These are phyloP conservation scores for Alternaria conjuncta DNA, from an alignment of 2,329 filamentous ascomycete genomes.

Conservation along the genomic window DNA sequence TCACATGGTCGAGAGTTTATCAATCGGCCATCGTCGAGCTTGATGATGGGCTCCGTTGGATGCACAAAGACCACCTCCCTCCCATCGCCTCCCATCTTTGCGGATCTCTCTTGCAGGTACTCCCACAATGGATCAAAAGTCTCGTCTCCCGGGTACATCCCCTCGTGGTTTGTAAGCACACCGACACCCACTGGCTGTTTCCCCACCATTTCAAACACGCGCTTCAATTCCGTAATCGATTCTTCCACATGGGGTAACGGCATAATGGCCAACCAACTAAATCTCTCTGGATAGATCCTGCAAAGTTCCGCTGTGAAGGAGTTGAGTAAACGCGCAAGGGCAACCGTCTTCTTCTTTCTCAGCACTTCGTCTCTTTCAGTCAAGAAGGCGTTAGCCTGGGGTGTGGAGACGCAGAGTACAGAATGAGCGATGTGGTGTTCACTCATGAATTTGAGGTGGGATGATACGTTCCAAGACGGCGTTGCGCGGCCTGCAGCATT, in stretches of 20 bases:
- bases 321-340: slow-evolving; percentile 46
- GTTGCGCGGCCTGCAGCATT: slow-evolving; percentile 43
- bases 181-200: slow-evolving; percentile 41
- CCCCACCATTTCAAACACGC: slow-evolving; percentile 34
- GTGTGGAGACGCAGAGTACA: slow-evolving; percentile 44
- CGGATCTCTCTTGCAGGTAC: slow-evolving; percentile 30
- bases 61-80: slow-evolving; percentile 45
- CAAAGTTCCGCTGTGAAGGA: slow-evolving; percentile 37
- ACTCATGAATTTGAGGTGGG: slow-evolving; percentile 44
- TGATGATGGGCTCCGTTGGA: slow-evolving; percentile 44
- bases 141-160: slow-evolving; percentile 40
- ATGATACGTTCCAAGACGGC: slow-evolving; percentile 36
- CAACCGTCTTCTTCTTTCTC: slow-evolving; percentile 33
- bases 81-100: slow-evolving; percentile 5
- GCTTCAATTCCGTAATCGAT: slow-evolving; percentile 31
- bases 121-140: slow-evolving; percentile 36
- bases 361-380: slow-evolving; percentile 13
- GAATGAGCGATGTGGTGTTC: slow-evolving; percentile 33
- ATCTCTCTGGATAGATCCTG: slow-evolving; percentile 32
- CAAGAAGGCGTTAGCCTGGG: slow-evolving; percentile 44
- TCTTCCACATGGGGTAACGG: slow-evolving; percentile 42
- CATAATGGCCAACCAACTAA: slow-evolving; percentile 37
- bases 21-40: slow-evolving; percentile 33
- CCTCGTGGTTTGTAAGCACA: slow-evolving; percentile 45
- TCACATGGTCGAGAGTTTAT: slow-evolving; percentile 42